Conservation (phyloP, 2,329 filamentous ascomycete genomes). For the Alternaria brassicae region DNA sequence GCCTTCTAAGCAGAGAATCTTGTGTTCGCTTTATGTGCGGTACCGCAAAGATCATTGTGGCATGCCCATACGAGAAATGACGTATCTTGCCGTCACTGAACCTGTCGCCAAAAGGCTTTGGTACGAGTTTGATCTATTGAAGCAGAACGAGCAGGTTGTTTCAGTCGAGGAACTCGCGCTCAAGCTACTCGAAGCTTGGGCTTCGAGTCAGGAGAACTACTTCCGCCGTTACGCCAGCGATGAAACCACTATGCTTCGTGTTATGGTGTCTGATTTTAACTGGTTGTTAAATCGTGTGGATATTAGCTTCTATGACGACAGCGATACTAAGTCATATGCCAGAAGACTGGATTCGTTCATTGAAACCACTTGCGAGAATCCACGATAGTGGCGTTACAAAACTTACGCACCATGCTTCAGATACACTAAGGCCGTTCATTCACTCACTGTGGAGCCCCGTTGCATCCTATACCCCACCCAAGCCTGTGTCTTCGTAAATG, state of each 20-base stretch:
- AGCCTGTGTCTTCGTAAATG: background rate
- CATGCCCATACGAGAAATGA: background rate
- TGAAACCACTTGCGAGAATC: background rate
- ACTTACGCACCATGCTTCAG: background rate
- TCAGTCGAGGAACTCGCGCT: background rate
- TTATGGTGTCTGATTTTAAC: background rate
- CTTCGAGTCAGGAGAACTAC: background rate
- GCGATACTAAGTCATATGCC: background rate
- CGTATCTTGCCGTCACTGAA: slow-evolving; percentile 2
- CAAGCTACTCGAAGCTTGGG: slow-evolving; percentile 1
- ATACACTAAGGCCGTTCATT: background rate
- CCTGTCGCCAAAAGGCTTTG: background rate
- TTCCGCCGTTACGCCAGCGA: background rate
- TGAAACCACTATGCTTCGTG: background rate
- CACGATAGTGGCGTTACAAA: background rate
- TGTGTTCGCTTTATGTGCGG: background rate
- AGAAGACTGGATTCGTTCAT: background rate
- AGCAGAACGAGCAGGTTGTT: background rate
- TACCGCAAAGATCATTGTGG: background rate
- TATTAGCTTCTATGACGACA: background rate
- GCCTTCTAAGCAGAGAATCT: background rate
- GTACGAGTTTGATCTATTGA: background rate
- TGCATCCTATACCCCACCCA: background rate
- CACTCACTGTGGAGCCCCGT: background rate
- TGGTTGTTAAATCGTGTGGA: background rate